These are phyloP conservation scores for Polyporus tsugae DNA, from an alignment of 1,284 basidiomycete genomes.

Conservation along the genomic window DNA sequence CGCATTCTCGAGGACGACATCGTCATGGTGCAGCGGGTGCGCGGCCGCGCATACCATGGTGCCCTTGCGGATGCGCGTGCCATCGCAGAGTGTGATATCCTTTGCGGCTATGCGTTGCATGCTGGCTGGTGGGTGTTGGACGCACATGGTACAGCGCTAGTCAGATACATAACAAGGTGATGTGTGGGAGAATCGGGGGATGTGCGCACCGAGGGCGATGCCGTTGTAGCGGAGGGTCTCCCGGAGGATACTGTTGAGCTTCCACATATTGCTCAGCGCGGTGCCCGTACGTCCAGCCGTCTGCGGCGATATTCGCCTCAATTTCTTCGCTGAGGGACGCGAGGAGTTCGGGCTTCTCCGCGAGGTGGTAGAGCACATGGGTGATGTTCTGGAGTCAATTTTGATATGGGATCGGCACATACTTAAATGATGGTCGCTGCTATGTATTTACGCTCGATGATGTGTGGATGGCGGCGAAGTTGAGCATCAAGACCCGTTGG, in stretches of 20 bases:
- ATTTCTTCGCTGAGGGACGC: conserved; percentile 56
- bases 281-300: conserved; percentile 59
- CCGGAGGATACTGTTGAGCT: conserved; percentile 60
- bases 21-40: conserved; percentile 25
- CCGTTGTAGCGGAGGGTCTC: conserved; percentile 52
- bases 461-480: conserved; percentile 53
- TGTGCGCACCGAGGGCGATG: conserved; percentile 32
- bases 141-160: too few species aligned
- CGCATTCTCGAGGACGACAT: conserved; percentile 17
- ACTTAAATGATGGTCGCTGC: too few species aligned
- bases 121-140: conserved; percentile 37
- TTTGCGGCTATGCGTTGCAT: conserved; percentile 45
- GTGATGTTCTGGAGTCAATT: conserved; percentile 42
- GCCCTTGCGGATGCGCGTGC: conserved; percentile 49
- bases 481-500: conserved; percentile 51
- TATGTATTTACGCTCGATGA: conserved; percentile 45
- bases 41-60: conserved; percentile 10
- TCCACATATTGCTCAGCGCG: conserved; percentile 52
- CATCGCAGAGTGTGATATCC: conserved; percentile 51
- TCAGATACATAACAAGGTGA: not conserved
- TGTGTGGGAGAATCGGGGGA: not conserved
- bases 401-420: not conserved
- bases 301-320: conserved; percentile 42
- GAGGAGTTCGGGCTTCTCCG: conserved; percentile 50
- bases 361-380: conserved; percentile 50